These are phyloP conservation scores for Babesia divergens DNA, from an alignment of 169 alveolate genomes.

Conservation along the genomic window DNA sequence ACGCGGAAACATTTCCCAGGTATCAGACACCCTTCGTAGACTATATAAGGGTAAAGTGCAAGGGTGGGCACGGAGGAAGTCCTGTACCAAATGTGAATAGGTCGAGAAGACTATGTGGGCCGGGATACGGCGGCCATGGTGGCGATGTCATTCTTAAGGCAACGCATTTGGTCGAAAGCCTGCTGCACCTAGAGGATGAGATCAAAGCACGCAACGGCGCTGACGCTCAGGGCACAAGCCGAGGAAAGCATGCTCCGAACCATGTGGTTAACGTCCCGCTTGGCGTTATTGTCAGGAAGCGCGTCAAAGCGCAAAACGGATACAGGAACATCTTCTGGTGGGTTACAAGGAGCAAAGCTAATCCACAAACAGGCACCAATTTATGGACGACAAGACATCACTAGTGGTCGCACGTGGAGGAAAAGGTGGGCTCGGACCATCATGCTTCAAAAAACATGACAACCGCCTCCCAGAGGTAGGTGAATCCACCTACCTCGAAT, in stretches of 20 bases:
- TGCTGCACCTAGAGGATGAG: conserved; percentile 69
- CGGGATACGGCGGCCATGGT: conserved; percentile 82
- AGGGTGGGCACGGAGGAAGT: conserved; percentile 75
- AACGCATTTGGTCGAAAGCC: conserved; percentile 67
- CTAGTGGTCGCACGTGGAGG: conserved; percentile 78
- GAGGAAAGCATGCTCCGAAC: conserved; percentile 73
- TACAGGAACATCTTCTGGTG: conserved; percentile 55
- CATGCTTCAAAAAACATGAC: conserved; percentile 77
- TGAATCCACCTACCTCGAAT: conserved; percentile 62
- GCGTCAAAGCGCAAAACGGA: conserved; percentile 54
- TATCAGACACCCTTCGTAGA: conserved; percentile 75
- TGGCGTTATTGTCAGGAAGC: conserved; percentile 73
- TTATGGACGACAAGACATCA: conserved; percentile 60
- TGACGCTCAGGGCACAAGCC: conserved; percentile 71
- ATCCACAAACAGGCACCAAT: conserved; percentile 59
- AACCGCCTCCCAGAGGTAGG: conserved; percentile 75
- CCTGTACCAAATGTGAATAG: conserved; percentile 69
- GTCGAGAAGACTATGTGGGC: conserved; percentile 69
- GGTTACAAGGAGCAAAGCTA: not conserved
- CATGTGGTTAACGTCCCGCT: conserved; percentile 68
- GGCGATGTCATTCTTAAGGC: conserved; percentile 71
- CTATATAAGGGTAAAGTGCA: conserved; percentile 65
- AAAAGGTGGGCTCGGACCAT: conserved; percentile 78
- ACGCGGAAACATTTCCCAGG: conserved; percentile 61
- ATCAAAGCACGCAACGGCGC: conserved; percentile 71